Evolutionary conservation across 106 monocot genomes (phyloP), one percentile per base, ranked within the genome.

Genomic region (Alisma plantagoaquatica): DNA sequence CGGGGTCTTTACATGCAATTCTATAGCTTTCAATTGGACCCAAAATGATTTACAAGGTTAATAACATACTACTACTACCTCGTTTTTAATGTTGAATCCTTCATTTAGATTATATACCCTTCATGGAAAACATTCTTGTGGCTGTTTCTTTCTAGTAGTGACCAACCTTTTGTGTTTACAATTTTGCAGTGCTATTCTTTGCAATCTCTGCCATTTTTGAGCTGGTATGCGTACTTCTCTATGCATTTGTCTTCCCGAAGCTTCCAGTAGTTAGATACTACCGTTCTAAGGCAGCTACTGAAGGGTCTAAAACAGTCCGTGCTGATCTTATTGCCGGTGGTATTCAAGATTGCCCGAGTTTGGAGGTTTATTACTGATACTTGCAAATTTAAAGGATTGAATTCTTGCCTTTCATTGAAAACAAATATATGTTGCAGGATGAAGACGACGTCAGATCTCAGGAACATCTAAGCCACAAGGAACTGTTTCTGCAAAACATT

Each of bases 321-420:
- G 82, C 81, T 30, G 92, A 92, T 18, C 86, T 92, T 49, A 82
- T 70, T 41, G 92, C 92, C 27, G 82, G 54, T 48, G 92, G 92
- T 21, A 23, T 91, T 7, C 53, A 70, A 33, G 32, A 27, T 50
- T 23, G 8, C 50, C 23, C 19, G 21, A 20, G 0, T 23, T 0
- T 50, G 0, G 1, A 1, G n/a, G n/a, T n/a, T n/a, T 8, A 50
- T 3, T 21, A 25, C 0, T 1, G 12, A 4, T 3, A 1, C 12
- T 29, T 53, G 1, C 15, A 9, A n/a, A n/a, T n/a, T 53, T 51
- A 4, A 8, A 16, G 28, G 15, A n/a, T 2, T 2, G 18, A 12
- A 15, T 12, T 11, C 16, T n/a, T 8, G 6, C 31, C 11, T 33
- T 7, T 56, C 21, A 18, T 21, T 33, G 2, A 31, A 19, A 4